Percentiles rank a stretch among this genome's conserved stretches.
Evolutionary conservation across 352 stramenopile species (phyloP).

Genomic region (Phytophthora sansomeana): DNA sequence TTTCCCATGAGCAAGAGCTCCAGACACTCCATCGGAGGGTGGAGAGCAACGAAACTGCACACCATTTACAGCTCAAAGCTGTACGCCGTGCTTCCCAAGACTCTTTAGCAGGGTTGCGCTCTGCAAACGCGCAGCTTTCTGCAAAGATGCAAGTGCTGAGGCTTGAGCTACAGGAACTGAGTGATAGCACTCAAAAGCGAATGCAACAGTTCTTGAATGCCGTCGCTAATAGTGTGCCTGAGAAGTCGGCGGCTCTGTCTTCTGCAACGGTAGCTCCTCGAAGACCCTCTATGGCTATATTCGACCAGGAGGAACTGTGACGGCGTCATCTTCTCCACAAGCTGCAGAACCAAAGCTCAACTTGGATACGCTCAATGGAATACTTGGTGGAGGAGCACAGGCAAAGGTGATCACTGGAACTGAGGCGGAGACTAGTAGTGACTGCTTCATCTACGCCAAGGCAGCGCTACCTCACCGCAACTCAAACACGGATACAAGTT

Average conservation of each 20-base stretch:
- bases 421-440: slow-evolving; percentile 17
- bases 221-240: background rate
- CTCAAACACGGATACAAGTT: background rate
- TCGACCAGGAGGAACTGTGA: slow-evolving; percentile 8
- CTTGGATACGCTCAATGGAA: slow-evolving; percentile 1
- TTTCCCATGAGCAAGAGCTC: slow-evolving; percentile 28
- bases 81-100: slow-evolving; percentile 26
- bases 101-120: slow-evolving; percentile 34
- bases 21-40: slow-evolving; percentile 30
- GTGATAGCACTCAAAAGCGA: slow-evolving; percentile 34
- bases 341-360: background rate
- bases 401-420: slow-evolving; percentile 1
- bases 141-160: slow-evolving; percentile 56
- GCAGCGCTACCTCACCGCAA: slow-evolving; percentile 41
- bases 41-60: slow-evolving; percentile 36
- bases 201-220: slow-evolving; percentile 44
- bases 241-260: slow-evolving; percentile 7
- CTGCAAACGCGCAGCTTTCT: slow-evolving; percentile 41
- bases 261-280: slow-evolving; percentile 7
- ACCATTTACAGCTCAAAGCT: slow-evolving; percentile 35
- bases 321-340: background rate
- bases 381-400: background rate
- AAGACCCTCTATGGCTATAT: slow-evolving; percentile 12
- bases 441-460: slow-evolving; percentile 65
- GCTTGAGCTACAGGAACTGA: slow-evolving; percentile 49